Percentiles rank a stretch among this genome's conserved stretches.
These are phyloP conservation scores for Ogataea degrootiae DNA, from an alignment of 805 yeast genomes.

Conservation along the genomic window DNA sequence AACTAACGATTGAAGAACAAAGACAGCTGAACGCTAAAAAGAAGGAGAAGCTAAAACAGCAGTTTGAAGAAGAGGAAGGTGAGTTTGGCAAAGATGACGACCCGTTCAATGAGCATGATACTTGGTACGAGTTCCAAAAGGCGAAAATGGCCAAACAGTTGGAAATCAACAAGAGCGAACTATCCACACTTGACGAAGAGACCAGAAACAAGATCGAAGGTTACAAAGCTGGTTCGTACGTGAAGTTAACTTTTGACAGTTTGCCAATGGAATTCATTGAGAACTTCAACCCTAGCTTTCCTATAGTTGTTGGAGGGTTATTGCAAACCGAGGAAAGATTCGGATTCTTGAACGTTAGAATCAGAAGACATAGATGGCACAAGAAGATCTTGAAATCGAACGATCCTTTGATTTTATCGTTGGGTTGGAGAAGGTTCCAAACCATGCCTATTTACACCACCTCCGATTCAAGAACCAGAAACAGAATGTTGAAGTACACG, in stretches of 20 bases:
- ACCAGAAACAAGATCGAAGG: constrained; percentile 85
- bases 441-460: constrained; percentile 95
- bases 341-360: constrained; percentile 87
- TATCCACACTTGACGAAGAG: constrained; percentile 67
- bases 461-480: constrained; percentile 94
- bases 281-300: constrained; percentile 79
- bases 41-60: constrained; percentile 83
- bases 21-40: constrained; percentile 80
- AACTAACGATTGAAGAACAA: constrained; percentile 61
- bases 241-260: constrained; percentile 74
- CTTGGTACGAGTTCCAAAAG: constrained; percentile 97
- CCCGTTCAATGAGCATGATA: constrained; percentile 68
- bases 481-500: constrained; percentile 95
- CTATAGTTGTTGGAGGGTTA: constrained; percentile 86
- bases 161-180: constrained; percentile 84
- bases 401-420: constrained; percentile 88
- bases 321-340: constrained; percentile 87
- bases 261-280: constrained; percentile 89
- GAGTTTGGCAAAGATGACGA: constrained; percentile 72
- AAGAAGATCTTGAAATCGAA: constrained; percentile 91
- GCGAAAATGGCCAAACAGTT: constrained; percentile 95
- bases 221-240: constrained; percentile 88
- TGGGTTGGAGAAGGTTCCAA: constrained; percentile 99
- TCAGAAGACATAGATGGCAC: constrained; percentile 99
- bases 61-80: constrained; percentile 82